phyloP scores from a whole-genome alignment of 306 rosid species.

The Canavalia ensiformis region DNA sequence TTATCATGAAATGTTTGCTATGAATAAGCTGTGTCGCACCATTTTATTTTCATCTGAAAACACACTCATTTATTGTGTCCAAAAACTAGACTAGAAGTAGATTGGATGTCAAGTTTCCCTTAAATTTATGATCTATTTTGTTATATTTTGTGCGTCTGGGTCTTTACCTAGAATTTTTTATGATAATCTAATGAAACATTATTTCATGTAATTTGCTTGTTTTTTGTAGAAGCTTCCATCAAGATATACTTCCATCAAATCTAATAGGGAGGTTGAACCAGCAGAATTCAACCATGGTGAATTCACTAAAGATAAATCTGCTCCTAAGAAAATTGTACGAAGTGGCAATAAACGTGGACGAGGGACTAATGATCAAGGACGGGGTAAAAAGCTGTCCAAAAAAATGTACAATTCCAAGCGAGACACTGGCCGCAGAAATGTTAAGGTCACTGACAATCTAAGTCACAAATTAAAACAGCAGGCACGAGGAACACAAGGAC shows the following conservation, averaged over 20 bases:
- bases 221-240: slow-evolving; percentile 71
- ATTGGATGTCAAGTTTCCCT: slow-evolving; percentile 30
- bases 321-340: slow-evolving; percentile 60
- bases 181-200: slow-evolving; percentile 27
- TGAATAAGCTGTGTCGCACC: neutral
- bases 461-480: slow-evolving; percentile 66
- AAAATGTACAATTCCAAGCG: slow-evolving; percentile 61
- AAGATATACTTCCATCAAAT: slow-evolving; percentile 65
- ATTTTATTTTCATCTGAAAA: slow-evolving; percentile 2
- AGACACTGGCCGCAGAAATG: slow-evolving; percentile 51
- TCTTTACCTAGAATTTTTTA: slow-evolving; percentile 11
- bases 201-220: slow-evolving; percentile 18
- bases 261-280: slow-evolving; percentile 63
- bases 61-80: neutral
- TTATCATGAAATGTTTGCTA: slow-evolving; percentile 10
- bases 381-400: slow-evolving; percentile 70
- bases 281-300: slow-evolving; percentile 55
- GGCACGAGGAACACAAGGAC: slow-evolving; percentile 64
- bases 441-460: slow-evolving; percentile 56
- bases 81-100: neutral
- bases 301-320: slow-evolving; percentile 56
- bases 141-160: slow-evolving; percentile 6
- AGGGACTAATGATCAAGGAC: slow-evolving; percentile 74
- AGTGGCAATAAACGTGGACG: slow-evolving; percentile 77
- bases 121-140: slow-evolving; percentile 6